Conservation (phyloP, 495 filamentous ascomycete genomes). For the Cladorrhinum samala region DNA sequence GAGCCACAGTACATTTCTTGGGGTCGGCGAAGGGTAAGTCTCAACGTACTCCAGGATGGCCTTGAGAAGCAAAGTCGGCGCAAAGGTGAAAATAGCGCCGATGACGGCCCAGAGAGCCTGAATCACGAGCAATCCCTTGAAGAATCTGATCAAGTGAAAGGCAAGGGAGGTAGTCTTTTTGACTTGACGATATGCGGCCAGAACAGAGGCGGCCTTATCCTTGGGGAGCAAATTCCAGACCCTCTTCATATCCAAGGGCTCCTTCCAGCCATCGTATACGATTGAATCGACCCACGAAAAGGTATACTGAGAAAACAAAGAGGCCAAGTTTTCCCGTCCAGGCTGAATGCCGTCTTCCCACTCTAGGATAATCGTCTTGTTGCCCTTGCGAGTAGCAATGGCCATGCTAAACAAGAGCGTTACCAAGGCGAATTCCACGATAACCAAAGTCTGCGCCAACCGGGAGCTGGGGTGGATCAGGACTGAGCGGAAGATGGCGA, state of each 20-base stretch:
- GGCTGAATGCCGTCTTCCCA: slow-evolving; percentile 84
- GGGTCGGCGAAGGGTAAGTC: slow-evolving; percentile 60
- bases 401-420: slow-evolving; percentile 68
- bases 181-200: slow-evolving; percentile 74
- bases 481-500: slow-evolving; percentile 75
- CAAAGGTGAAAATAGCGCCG: slow-evolving; percentile 76
- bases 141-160: slow-evolving; percentile 77
- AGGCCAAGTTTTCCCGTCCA: slow-evolving; percentile 76
- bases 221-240: slow-evolving; percentile 89
- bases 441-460: slow-evolving; percentile 53
- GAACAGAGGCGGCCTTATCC: slow-evolving; percentile 75
- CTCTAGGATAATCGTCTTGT: slow-evolving; percentile 79
- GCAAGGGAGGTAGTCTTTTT: slow-evolving; percentile 79
- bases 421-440: slow-evolving; percentile 66
- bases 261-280: slow-evolving; percentile 83
- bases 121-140: slow-evolving; percentile 65
- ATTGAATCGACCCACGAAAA: slow-evolving; percentile 90
- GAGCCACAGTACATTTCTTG: slow-evolving; percentile 89
- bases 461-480: slow-evolving; percentile 71
- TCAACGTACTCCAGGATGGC: slow-evolving; percentile 92
- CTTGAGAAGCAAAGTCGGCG: slow-evolving; percentile 83
- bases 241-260: slow-evolving; percentile 71
- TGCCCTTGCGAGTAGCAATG: slow-evolving; percentile 80
- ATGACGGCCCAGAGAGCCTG: slow-evolving; percentile 78
- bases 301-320: slow-evolving; percentile 77